Percentiles rank a stretch among this genome's conserved stretches.
Conservation (phyloP, 108 stramenopile species). For the Nannochloropsis granulata region DNA sequence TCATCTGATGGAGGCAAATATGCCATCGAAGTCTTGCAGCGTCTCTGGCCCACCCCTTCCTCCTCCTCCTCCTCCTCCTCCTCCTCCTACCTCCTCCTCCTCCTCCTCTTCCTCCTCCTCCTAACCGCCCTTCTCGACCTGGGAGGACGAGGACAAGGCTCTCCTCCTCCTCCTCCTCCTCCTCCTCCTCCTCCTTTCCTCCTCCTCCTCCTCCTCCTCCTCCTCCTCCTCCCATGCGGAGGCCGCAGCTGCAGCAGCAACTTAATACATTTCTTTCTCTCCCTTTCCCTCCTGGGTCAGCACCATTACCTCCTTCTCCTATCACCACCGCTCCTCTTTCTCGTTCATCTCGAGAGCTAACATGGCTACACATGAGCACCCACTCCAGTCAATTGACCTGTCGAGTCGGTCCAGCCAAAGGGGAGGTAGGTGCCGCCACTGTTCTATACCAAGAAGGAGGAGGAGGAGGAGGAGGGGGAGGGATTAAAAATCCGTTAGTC, state of each 20-base stretch:
- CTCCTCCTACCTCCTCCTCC: no score
- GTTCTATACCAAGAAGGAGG: neutral
- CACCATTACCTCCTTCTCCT: no score
- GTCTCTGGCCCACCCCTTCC: neutral
- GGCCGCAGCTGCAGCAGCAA: no score
- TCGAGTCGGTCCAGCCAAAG: neutral
- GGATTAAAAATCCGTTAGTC: neutral
- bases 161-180: neutral
- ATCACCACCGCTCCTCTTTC: neutral
- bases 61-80: neutral
- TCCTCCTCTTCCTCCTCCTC: no score
- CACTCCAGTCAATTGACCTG: neutral
- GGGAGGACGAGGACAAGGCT: no score
- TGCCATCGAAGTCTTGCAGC: neutral
- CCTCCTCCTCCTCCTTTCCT: neutral
- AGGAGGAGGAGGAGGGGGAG: no score
- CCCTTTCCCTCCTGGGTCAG: no score
- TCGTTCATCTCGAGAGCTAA: neutral
- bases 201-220: neutral
- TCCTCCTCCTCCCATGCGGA: neutral
- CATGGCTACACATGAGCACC: neutral
- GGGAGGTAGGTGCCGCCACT: neutral
- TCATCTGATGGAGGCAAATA: neutral
- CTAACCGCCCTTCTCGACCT: no score
- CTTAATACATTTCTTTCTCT: no score